A percentile compares a stretch with the other conserved stretches of the same genome.
These are phyloP conservation scores for Hymenoscyphus fraxineus DNA, from an alignment of 2,329 filamentous ascomycete species.

Conservation along the genomic window DNA sequence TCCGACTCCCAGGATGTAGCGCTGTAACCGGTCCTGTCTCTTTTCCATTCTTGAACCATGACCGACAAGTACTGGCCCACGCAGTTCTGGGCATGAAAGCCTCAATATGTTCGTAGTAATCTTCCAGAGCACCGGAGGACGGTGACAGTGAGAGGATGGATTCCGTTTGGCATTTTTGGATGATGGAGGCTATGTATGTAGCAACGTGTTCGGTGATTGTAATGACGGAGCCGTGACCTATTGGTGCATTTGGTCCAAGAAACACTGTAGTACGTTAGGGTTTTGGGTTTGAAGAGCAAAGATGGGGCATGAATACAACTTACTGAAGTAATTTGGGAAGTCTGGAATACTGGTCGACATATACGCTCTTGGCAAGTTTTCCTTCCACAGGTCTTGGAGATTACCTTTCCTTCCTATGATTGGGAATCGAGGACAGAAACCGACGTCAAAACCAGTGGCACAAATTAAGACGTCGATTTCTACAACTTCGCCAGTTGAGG, in stretches of 20 bases:
- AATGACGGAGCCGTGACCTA: constrained; percentile 33
- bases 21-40: constrained; percentile 15
- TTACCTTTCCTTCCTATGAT: constrained; percentile 22
- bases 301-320: background rate
- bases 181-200: constrained; percentile 48
- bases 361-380: constrained; percentile 10
- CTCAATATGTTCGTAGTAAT: constrained; percentile 33
- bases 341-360: background rate
- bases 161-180: constrained; percentile 40
- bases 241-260: constrained; percentile 32
- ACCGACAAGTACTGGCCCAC: constrained; percentile 17
- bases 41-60: constrained; percentile 24
- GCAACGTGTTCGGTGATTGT: constrained; percentile 44
- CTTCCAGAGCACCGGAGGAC: constrained; percentile 33
- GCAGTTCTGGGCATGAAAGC: constrained; percentile 31
- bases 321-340: constrained; percentile 23
- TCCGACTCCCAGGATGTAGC: constrained; percentile 17
- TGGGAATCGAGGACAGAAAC: constrained; percentile 26
- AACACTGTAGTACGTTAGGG: constrained; percentile 19
- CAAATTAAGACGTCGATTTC: constrained; percentile 38
- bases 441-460: constrained; percentile 35
- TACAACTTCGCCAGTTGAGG: constrained; percentile 26
- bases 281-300: background rate
- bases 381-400: constrained; percentile 11
- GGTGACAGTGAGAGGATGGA: constrained; percentile 43